Base-by-base conservation (phyloP, 2,329 filamentous ascomycete species). In the Arthroderma uncinatum region DNA sequence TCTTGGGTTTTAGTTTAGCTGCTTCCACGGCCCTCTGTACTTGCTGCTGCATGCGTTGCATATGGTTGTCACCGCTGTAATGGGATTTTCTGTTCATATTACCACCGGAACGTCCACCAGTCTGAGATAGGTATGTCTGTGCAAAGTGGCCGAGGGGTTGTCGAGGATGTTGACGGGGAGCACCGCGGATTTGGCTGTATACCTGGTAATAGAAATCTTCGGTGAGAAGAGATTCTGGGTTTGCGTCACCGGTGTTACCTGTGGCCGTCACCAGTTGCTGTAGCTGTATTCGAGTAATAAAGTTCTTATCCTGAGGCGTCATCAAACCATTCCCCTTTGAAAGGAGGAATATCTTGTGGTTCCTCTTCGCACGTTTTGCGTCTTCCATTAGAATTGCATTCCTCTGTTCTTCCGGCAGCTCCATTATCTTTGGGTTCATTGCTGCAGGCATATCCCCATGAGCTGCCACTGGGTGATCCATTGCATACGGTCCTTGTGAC, bases 191-290 rank as follows among this genome's bases (percentile, higher is more conserved):
- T 66, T 95, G 91, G 66, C 86, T 92, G 65, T 95, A 92, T 21
- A 98, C 93, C 69, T 98, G 93, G 67, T 97, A 98, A 73, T 98
- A 98, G 69, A 98, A 98, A 70, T 98, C 93, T 65, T 98, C 93
- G 0, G 84, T 81, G 37, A 97, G 79, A 5, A 87, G 84, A 36
- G 89, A 83, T 67, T 97, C 91, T 0, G 84, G 82, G 48, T 86
- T 86, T 48, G 85, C 81, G 61, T 95, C 90, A 55, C 85, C 85
- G 2, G 90, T 81, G 65, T 90, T 93, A 8, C 92, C 92, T 23
- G 90, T 95, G 7, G 93, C 91, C 9, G 92, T 85, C 56, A 98
- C 89, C 36, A 98, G 81, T 70, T 98, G 93, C 74, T 98, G 93
- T 55, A 98, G 79, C 70, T 98, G 93, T 62, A 98, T 98, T 16